phyloP scores from a whole-genome alignment of 1,284 basidiomycete genomes.

The Ustilago vetiveriae region DNA sequence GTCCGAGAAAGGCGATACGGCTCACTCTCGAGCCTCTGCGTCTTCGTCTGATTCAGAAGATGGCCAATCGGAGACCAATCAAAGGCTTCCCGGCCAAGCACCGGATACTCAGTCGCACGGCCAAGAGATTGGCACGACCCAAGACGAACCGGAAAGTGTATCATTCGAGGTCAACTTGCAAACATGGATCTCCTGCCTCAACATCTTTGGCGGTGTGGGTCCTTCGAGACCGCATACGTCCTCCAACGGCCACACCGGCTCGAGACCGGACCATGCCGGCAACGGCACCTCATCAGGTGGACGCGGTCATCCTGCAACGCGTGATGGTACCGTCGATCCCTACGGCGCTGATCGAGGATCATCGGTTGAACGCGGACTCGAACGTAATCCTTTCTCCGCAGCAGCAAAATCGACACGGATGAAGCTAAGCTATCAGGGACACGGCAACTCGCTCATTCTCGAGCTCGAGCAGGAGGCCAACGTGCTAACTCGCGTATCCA shows the following conservation, averaged over 20 bases:
- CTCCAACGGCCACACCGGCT: not conserved
- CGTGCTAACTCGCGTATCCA: conserved; percentile 86
- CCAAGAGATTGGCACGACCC: not conserved
- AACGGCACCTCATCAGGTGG: not conserved
- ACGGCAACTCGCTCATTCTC: conserved; percentile 82
- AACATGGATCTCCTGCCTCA: conserved; percentile 85
- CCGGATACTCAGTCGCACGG: not conserved
- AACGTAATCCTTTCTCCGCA: conserved; percentile 11
- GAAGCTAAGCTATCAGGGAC: conserved; percentile 82
- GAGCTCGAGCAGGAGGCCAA: conserved; percentile 81
- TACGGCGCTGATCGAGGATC: conserved; percentile 16
- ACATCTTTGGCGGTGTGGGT: conserved; percentile 84
- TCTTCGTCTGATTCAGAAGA: conserved; percentile 8
- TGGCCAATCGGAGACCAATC: not conserved
- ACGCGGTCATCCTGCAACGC: conserved; percentile 14
- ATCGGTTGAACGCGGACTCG: conserved; percentile 20
- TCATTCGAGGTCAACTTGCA: conserved; percentile 82
- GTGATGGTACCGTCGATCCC: conserved; percentile 29
- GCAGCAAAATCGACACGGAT: conserved; percentile 74
- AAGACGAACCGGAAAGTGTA: conserved; percentile 67
- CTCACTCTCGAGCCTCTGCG: not conserved
- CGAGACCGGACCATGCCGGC: conserved; percentile 7
- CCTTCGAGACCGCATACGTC: conserved; percentile 32
- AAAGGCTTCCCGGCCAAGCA: too few relatives aligned
- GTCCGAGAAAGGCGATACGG: not conserved